Evolutionary conservation across 495 filamentous ascomycete species (phyloP), one percentile per base, ranked within the genome.

Genomic region (Margaritispora aquatica): DNA sequence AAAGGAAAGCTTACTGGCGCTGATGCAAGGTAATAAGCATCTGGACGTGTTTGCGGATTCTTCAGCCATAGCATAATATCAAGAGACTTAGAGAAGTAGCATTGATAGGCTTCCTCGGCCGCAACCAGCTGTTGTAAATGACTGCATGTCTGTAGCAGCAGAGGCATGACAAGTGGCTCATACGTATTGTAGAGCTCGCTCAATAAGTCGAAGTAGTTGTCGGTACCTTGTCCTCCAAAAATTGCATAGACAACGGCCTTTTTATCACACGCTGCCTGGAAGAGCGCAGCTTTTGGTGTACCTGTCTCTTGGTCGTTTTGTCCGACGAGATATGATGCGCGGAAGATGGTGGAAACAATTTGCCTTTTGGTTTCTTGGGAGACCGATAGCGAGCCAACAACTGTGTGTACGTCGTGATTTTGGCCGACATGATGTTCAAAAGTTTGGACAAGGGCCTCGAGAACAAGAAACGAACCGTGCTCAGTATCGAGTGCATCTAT

Each of bases 121-220:
- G n/a, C n/a, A n/a, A n/a, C n/a, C n/a, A 34, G 29, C 5, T 34
- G 13, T 5, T 34, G 29, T 34, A 5, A 34, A 5, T 34, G 13
- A 34, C 5, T 5, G 29, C 29, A 5, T 13, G 13, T 13, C 13
- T 34, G 29, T 34, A n/a, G 29, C 13, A 34, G 29, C 29, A 5
- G 29, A 34, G 5, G 13, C 5, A 34, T 13, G 29, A 34, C 13
- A 34, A 34, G 29, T 13, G 29, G 13, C 5, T 5, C 5, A 13
- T 34, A 34, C 5, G 13, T 5, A 13, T 34, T 5, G 13, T 34
- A 34, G 29, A 97, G 77, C 69, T 92, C 85, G 31, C 92, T 84
- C 46, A 97, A 79, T 74, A 96, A 92, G 54, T 96, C 91, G 68
- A 97, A 97, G 73, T 97, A 97, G 70, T 97, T 92, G 69, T 96